Percentiles rank a stretch among this genome's conserved stretches.
Conservation (phyloP, 2,329 filamentous ascomycete genomes). For the Phaeosphaeria sp. region DNA sequence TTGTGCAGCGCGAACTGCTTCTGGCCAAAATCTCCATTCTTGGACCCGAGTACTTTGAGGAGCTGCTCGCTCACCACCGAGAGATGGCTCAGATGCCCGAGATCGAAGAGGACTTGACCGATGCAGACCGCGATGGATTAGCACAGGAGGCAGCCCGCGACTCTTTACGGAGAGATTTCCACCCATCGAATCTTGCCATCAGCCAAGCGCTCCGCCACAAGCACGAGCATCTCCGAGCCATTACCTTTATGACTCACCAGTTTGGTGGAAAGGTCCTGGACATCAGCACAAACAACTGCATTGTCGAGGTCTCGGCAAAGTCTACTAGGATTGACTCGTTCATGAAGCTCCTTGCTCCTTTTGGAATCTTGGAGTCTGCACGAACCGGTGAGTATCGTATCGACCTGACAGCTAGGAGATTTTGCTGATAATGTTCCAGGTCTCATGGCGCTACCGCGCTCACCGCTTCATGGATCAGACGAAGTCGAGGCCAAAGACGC, state of each 20-base stretch:
- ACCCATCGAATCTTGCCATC: slow-evolving; percentile 83
- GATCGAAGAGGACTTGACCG: slow-evolving; percentile 34
- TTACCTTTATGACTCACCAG: slow-evolving; percentile 96
- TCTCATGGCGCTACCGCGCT: slow-evolving; percentile 94
- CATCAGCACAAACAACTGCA: slow-evolving; percentile 98
- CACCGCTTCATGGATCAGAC: slow-evolving; percentile 77
- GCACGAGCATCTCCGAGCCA: slow-evolving; percentile 94
- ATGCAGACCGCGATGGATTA: slow-evolving; percentile 38
- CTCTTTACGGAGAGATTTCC: slow-evolving; percentile 71
- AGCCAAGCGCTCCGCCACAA: slow-evolving; percentile 94
- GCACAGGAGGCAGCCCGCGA: slow-evolving; percentile 48
- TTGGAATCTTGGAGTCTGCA: slow-evolving; percentile 95
- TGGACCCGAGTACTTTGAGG: slow-evolving; percentile 97
- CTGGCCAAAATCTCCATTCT: slow-evolving; percentile 97
- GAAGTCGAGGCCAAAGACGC: slow-evolving; percentile 85
- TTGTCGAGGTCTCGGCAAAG: slow-evolving; percentile 96
- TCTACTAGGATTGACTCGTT: slow-evolving; percentile 94
- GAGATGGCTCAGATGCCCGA: slow-evolving; percentile 72
- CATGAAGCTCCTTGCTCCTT: slow-evolving; percentile 92
- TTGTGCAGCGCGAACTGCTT: slow-evolving; percentile 94
- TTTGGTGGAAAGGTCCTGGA: slow-evolving; percentile 97
- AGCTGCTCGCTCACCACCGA: slow-evolving; percentile 91
- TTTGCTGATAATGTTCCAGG: slow-evolving; percentile 51
- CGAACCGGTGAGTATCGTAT: slow-evolving; percentile 69
- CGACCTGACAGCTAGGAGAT: background rate